Evolutionary conservation across 805 yeast genomes (phyloP).

Genomic region (Metschnikowia drakensbergensis): DNA sequence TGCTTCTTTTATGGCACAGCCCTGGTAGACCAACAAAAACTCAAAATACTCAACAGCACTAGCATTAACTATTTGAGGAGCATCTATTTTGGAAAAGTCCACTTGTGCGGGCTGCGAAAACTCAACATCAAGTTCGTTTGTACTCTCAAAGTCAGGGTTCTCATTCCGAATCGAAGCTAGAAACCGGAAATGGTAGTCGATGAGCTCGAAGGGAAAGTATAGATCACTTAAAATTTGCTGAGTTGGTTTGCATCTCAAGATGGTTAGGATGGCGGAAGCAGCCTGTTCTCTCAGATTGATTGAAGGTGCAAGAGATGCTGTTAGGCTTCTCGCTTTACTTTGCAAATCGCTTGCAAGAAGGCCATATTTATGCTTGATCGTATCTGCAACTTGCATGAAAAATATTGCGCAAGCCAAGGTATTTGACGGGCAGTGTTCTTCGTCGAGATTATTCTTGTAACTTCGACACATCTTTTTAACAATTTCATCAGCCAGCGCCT

Average conservation of each 20-base stretch:
- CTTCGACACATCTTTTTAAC: not conserved
- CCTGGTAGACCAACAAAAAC: constrained; percentile 9
- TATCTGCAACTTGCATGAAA: constrained; percentile 1
- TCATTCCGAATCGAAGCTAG: not conserved
- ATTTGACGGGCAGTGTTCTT: not conserved
- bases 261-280: not conserved
- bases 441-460: not conserved
- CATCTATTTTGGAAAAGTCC: not conserved
- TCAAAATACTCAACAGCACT: constrained; percentile 6
- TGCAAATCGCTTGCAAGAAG: not conserved
- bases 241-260: constrained; percentile 1
- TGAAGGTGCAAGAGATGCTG: constrained; percentile 7
- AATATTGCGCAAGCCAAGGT: constrained; percentile 1
- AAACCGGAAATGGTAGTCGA: constrained; percentile 12
- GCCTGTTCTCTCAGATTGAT: constrained; percentile 12
- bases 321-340: constrained; percentile 6
- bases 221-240: constrained; percentile 5
- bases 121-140: constrained; percentile 8
- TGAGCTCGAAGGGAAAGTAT: constrained; percentile 14
- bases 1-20: not conserved
- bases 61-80: not conserved
- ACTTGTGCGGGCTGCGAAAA: not conserved
- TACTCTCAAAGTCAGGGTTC: not conserved
- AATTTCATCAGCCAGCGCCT: not conserved
- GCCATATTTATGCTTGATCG: not conserved